A percentile compares a stretch with the other conserved stretches of the same genome.
phyloP scores from a whole-genome alignment of 73 alveolate species.

The Durusdinium trenchii region DNA sequence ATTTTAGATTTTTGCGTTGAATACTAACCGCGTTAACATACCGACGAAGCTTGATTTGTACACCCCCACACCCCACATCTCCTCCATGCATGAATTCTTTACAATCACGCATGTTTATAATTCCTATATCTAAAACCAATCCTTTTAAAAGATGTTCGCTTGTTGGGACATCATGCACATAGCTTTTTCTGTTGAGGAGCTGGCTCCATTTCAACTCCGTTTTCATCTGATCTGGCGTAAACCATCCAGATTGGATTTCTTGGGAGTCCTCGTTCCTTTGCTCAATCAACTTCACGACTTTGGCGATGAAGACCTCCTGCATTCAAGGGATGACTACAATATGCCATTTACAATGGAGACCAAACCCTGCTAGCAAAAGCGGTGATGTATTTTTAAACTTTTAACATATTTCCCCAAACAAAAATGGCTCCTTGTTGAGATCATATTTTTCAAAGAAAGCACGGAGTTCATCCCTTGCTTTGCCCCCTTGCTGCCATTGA shows the following conservation, averaged over 20 bases:
- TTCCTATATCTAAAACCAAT: too few species aligned
- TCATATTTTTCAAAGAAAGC: neutral
- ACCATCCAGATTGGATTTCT: neutral
- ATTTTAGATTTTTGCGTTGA: too few species aligned
- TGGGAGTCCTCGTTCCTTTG: neutral
- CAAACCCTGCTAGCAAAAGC: neutral
- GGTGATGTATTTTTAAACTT: too few species aligned
- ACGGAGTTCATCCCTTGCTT: neutral
- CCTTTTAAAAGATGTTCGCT: too few species aligned
- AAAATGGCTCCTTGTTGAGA: neutral
- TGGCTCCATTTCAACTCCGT: neutral
- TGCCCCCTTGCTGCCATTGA: neutral
- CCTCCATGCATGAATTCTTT: too few species aligned
- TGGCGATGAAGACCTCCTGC: neutral
- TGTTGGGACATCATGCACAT: too few species aligned
- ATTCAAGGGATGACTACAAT: too few species aligned
- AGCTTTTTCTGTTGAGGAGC: too few species aligned
- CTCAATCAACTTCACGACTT: neutral
- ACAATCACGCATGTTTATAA: too few species aligned
- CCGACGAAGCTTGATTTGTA: too few species aligned
- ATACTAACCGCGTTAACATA: too few species aligned
- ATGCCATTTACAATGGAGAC: neutral
- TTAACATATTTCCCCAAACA: neutral
- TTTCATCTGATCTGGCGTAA: constrained; percentile 29
- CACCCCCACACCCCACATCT: too few species aligned